Evolutionary conservation across 1,284 basidiomycete genomes (phyloP).

Genomic region (Puccinia hordei): DNA sequence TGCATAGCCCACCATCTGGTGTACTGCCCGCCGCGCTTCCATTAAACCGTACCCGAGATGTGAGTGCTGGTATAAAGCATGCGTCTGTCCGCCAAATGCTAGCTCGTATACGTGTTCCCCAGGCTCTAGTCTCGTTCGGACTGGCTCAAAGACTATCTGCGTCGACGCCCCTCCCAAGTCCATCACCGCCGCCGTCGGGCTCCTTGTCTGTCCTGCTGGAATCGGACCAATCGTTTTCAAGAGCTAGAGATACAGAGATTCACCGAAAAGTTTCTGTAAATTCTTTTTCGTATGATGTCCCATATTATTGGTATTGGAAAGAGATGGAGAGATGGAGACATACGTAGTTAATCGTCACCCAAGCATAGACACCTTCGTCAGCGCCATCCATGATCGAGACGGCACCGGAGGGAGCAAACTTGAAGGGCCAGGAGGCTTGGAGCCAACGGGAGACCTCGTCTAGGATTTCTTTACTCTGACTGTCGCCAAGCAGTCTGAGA

Average conservation of each 20-base stretch:
- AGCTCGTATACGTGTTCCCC: slow-evolving; percentile 94
- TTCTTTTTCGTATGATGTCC: background rate
- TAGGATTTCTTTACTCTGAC: slow-evolving; percentile 74
- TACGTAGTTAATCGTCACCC: slow-evolving; percentile 93
- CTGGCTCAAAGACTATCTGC: slow-evolving; percentile 94
- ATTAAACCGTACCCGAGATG: slow-evolving; percentile 96
- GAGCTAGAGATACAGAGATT: background rate
- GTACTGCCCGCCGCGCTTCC: slow-evolving; percentile 80
- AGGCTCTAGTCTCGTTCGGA: slow-evolving; percentile 67
- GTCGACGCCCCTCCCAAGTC: slow-evolving; percentile 96
- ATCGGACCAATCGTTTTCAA: slow-evolving; percentile 20
- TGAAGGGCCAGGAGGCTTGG: slow-evolving; percentile 73
- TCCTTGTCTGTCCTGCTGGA: slow-evolving; percentile 51
- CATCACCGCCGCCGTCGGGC: slow-evolving; percentile 80
- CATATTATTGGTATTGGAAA: background rate
- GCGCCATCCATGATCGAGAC: slow-evolving; percentile 93
- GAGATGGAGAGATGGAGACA: slow-evolving; percentile 8
- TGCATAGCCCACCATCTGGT: slow-evolving; percentile 86
- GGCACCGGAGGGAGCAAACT: slow-evolving; percentile 66
- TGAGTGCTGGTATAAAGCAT: slow-evolving; percentile 87
- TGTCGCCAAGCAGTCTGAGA: slow-evolving; percentile 72
- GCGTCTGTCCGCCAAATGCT: slow-evolving; percentile 70
- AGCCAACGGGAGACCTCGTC: slow-evolving; percentile 72
- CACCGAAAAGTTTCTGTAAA: too few relatives aligned
- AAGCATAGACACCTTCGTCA: slow-evolving; percentile 95